These are phyloP conservation scores for Botryococcus braunii DNA, from an alignment of 163 green algal species.

Conservation along the genomic window DNA sequence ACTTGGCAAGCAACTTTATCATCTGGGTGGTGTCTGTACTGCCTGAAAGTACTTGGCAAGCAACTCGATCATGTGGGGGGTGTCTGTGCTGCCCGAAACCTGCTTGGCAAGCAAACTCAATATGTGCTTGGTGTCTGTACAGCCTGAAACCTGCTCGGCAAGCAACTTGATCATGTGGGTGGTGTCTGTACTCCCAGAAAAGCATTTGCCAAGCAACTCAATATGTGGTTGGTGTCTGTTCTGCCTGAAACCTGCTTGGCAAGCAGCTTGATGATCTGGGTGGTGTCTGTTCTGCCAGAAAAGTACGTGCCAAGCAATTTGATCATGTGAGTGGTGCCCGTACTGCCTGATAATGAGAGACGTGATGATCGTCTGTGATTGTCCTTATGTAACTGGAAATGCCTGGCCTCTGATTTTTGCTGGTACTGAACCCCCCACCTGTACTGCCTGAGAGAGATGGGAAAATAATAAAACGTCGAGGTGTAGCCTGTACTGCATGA, in stretches of 20 bases:
- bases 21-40: background rate
- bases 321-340: background rate
- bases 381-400: no score
- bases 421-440: no score
- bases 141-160: background rate
- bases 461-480: no score
- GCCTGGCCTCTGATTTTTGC: no score
- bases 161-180: background rate
- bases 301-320: background rate
- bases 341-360: background rate
- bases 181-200: background rate
- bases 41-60: background rate
- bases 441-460: no score
- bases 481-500: no score
- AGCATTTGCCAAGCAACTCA: background rate
- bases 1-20: background rate
- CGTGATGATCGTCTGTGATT: no score
- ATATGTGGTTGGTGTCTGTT: background rate
- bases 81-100: background rate
- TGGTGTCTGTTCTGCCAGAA: background rate
- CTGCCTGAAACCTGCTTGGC: background rate
- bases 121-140: background rate
- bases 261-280: background rate
- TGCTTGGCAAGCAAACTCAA: background rate
- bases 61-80: background rate